Evolutionary conservation across 495 filamentous ascomycete species (phyloP), one percentile per base, ranked within the genome.

Genomic region (Penicillium mononematosum): DNA sequence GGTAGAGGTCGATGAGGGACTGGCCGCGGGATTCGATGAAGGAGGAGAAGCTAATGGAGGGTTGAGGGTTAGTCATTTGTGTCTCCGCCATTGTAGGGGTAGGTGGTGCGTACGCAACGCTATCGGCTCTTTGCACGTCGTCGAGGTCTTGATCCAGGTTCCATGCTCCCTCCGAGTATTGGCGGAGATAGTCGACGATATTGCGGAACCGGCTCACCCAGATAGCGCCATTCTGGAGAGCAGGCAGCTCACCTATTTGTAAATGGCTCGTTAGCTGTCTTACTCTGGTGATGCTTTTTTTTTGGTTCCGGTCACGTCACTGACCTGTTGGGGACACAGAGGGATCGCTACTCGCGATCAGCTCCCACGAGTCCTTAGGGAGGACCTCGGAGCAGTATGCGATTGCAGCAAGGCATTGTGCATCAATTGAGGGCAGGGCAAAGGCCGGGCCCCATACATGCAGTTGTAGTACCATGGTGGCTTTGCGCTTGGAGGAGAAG

Each of bases 361-460:
- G 78, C 52, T 79, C 77, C 90, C 92, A 98, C 55, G 81, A 71
- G 43, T 81, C 76, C 58, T 71, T 69, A 25, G 81, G 81, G 10
- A 88, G 67, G 47, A 77, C 74, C 54, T 83, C 70, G 11, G 81
- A 78, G 34, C 91, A 77, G 65, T 88, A 92, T 38, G 89, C 81
- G 54, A 93, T 85, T 39, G 86, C 76, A 14, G 89, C 88, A 43
- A 92, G 81, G 60, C 88, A 97, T 80, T 95, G 89, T 49, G 94
- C 79, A 56, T 96, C 92, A 57, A 97, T 87, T 50, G 93, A 97
- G 10, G 93, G 88, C 39, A 97, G 82, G 27, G 79, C 80, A 70
- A 95, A 95, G 36, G 88, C 92, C 32, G 91, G 89, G 41, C 94
- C 92, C 90, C 90, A 96, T 59, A 96, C 82, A 70, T 96, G 89